phyloP scores from a whole-genome alignment of 1,284 basidiomycete species.

The Marasmius sp. region DNA sequence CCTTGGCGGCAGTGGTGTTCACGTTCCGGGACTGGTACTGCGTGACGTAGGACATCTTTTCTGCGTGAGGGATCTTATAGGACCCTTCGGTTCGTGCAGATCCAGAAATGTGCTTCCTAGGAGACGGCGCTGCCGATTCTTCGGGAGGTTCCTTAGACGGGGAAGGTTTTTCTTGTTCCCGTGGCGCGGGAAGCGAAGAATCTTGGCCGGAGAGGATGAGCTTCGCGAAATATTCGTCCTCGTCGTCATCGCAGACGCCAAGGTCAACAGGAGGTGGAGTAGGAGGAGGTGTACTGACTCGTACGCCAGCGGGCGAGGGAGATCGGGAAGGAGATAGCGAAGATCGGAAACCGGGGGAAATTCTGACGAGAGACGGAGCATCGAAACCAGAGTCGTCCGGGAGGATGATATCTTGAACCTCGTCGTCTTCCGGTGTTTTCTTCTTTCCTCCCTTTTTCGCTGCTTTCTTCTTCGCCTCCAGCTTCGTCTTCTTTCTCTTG shows the following conservation, averaged over 20 bases:
- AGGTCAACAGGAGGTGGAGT: conserved; percentile 57
- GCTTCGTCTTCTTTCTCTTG: conserved; percentile 38
- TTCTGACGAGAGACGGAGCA: conserved; percentile 47
- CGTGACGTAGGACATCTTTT: conserved; percentile 88
- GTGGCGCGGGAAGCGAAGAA: conserved; percentile 12
- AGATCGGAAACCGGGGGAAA: conserved; percentile 45
- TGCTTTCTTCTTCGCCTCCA: conserved; percentile 36
- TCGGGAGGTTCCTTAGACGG: conserved; percentile 18
- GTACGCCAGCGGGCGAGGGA: conserved; percentile 38
- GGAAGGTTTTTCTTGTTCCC: conserved; percentile 14
- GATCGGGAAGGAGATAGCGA: conserved; percentile 45
- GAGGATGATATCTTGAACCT: conserved; percentile 51
- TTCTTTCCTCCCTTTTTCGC: conserved; percentile 32
- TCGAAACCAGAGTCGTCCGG: conserved; percentile 51
- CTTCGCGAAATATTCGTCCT: conserved; percentile 87
- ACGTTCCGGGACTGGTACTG: conserved; percentile 69
- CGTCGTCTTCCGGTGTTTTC: conserved; percentile 27
- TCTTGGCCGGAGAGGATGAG: conserved; percentile 48
- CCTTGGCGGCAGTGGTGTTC: conserved; percentile 32
- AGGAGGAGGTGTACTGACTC: conserved; percentile 37
- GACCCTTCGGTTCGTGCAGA: conserved; percentile 92
- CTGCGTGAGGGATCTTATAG: conserved; percentile 90
- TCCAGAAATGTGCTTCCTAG: conserved; percentile 75
- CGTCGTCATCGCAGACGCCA: conserved; percentile 82
- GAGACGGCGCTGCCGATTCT: conserved; percentile 34